Evolutionary conservation across 2,329 filamentous ascomycete genomes (phyloP), one percentile per base, ranked within the genome.

Genomic region (Metarhizium rileyi): DNA sequence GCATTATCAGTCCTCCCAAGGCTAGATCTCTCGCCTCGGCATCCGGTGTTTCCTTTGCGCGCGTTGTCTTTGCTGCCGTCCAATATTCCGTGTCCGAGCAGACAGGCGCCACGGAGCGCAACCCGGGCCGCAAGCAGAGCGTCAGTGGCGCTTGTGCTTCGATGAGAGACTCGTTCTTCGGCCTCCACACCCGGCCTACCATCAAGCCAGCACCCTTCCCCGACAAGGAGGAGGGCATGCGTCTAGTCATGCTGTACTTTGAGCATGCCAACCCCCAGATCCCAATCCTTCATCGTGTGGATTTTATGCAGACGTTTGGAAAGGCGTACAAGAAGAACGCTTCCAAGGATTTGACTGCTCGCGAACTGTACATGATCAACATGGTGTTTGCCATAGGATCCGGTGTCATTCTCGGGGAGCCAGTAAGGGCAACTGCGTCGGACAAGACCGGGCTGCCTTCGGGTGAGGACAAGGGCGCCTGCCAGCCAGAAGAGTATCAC

Each of bases 361-460:
- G 86, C 48, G 90, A 95, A 66, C 75, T 93, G n/a, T 97, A 96
- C 68, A 81, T 94, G 70, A 75, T 97, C 54, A 96, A 96, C 66
- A 96, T 97, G 68, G 90, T 97, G 23, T 97, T 95, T 69, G 91
- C 91, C 14, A 96, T 97, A 59, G 93, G 93, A 6, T 86, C 87
- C 18, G 91, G 90, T 18, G 95, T 96, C 58, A 95, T 96, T 56
- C 82, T 95, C 57, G 87, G 78, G 54, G 72, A 85, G 66, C 70
- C 71, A 60, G 59, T 78, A 66, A 65, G 78, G 62, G 66, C 77
- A 7, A 68, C 72, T 43, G 65, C 70, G 41, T 59, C 65, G 26
- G 65, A 63, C 3, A 61, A 66, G 41, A 54, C 56, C 35, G 60
- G 54, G 50, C 49, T 61, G 25, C 49, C 56, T 41, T 36, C 61